These are phyloP conservation scores for Asterochloris erici DNA, from an alignment of 139 green algal species.

Conservation along the genomic window DNA sequence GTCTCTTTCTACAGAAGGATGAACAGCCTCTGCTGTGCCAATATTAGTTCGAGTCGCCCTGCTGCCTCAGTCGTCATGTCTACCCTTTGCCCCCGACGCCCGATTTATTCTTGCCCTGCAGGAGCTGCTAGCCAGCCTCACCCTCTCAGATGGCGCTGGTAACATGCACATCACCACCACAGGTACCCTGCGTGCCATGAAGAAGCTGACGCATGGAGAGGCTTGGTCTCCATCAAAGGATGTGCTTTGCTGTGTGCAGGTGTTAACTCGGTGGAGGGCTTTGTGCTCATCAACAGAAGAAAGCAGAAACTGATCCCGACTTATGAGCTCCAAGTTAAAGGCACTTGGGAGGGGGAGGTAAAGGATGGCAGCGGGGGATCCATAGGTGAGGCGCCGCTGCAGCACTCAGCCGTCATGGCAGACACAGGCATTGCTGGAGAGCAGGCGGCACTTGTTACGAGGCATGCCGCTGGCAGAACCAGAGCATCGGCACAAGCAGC, in stretches of 20 bases:
- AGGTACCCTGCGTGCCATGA: not conserved
- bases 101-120: not conserved
- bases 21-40: not conserved
- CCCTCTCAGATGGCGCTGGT: not conserved
- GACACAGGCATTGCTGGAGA: too few species aligned
- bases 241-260: not conserved
- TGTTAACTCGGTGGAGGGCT: slow-evolving; percentile 33
- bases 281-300: slow-evolving; percentile 80
- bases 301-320: slow-evolving; percentile 84
- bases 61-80: not conserved
- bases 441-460: too few species aligned
- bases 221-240: not conserved
- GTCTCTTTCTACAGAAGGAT: not conserved
- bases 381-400: too few species aligned
- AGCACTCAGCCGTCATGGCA: too few species aligned
- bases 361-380: slow-evolving; percentile 26
- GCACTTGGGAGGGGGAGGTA: slow-evolving; percentile 57
- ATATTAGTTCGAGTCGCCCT: not conserved
- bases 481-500: too few species aligned
- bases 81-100: not conserved
- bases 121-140: slow-evolving; percentile 1
- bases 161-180: not conserved
- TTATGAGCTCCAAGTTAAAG: slow-evolving; percentile 77
- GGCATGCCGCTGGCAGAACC: too few species aligned
- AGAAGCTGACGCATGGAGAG: not conserved